Evolutionary conservation across 768 basidiomycete species (phyloP).

Genomic region (Naganishia antarctica): DNA sequence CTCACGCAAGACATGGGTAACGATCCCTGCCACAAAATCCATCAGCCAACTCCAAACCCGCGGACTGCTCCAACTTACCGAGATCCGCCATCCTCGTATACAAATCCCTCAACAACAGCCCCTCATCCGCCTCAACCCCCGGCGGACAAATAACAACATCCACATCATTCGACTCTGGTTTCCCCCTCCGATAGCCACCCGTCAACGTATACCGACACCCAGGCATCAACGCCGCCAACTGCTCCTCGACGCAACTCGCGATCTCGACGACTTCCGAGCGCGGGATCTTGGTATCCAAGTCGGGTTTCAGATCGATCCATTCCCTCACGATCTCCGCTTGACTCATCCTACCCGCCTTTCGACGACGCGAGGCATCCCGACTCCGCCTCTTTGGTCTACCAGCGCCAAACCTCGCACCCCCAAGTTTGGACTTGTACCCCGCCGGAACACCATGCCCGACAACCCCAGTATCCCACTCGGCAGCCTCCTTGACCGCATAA

Average conservation of each 20-base stretch:
- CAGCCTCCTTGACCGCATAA: slow-evolving; percentile 38
- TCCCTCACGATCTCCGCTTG: slow-evolving; percentile 47
- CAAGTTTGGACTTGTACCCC: slow-evolving; percentile 13
- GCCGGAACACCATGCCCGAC: slow-evolving; percentile 49
- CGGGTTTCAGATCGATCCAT: slow-evolving; percentile 44
- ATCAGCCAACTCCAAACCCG: no score
- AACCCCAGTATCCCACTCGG: slow-evolving; percentile 54
- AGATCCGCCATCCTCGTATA: slow-evolving; percentile 58
- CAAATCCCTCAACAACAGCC: slow-evolving; percentile 59
- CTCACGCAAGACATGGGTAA: slow-evolving; percentile 82
- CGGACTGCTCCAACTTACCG: slow-evolving; percentile 52
- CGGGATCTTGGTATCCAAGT: slow-evolving; percentile 60
- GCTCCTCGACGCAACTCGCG: slow-evolving; percentile 61
- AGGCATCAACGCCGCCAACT: slow-evolving; percentile 60
- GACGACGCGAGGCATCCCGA: slow-evolving; percentile 30
- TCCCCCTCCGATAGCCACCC: slow-evolving; percentile 84
- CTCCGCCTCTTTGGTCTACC: slow-evolving; percentile 13
- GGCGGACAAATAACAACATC: slow-evolving; percentile 83
- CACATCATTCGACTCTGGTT: slow-evolving; percentile 72
- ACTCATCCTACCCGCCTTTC: slow-evolving; percentile 42
- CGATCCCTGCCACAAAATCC: slow-evolving; percentile 54
- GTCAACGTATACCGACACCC: slow-evolving; percentile 72
- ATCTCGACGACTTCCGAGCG: slow-evolving; percentile 75
- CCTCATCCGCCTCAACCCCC: slow-evolving; percentile 39
- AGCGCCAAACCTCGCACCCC: slow-evolving; percentile 8